phyloP scores from a whole-genome alignment of 164 flowering plant species.

The Berberis thunbergii region DNA sequence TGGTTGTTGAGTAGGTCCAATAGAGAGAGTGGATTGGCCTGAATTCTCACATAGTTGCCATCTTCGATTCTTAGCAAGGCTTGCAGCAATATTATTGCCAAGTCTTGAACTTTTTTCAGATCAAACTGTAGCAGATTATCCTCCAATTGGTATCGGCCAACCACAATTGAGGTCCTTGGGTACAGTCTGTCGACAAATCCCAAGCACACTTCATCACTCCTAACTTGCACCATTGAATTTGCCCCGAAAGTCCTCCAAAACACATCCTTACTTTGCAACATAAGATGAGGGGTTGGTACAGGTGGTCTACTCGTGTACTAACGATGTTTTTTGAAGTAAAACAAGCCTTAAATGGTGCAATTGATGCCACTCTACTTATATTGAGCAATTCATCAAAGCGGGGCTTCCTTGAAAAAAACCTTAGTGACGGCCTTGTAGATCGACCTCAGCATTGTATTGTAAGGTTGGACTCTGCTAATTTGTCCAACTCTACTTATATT shows the following conservation, averaged over 20 bases:
- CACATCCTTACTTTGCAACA: slow-evolving; percentile 28
- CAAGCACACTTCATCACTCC: slow-evolving; percentile 33
- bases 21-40: no score
- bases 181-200: slow-evolving; percentile 41
- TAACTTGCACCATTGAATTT: slow-evolving; percentile 46
- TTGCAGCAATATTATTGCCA: slow-evolving; percentile 3
- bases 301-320: slow-evolving; percentile 5
- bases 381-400: no score
- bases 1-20: no score
- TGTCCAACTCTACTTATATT: slow-evolving; percentile 8
- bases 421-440: no score
- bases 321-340: slow-evolving; percentile 16
- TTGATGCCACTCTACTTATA: slow-evolving; percentile 13
- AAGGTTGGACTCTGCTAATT: slow-evolving; percentile 18
- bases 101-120: slow-evolving; percentile 27
- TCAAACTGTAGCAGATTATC: slow-evolving; percentile 53
- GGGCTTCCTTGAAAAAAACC: slow-evolving; percentile 19
- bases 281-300: slow-evolving; percentile 35
- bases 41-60: no score
- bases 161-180: slow-evolving; percentile 29
- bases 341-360: slow-evolving; percentile 33
- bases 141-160: slow-evolving; percentile 54
- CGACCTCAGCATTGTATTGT: slow-evolving; percentile 30
- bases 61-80: no score
- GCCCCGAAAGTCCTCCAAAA: slow-evolving; percentile 40